Evolutionary conservation across 148 eudicot species (phyloP).

Genomic region (Limonium bicolor): DNA sequence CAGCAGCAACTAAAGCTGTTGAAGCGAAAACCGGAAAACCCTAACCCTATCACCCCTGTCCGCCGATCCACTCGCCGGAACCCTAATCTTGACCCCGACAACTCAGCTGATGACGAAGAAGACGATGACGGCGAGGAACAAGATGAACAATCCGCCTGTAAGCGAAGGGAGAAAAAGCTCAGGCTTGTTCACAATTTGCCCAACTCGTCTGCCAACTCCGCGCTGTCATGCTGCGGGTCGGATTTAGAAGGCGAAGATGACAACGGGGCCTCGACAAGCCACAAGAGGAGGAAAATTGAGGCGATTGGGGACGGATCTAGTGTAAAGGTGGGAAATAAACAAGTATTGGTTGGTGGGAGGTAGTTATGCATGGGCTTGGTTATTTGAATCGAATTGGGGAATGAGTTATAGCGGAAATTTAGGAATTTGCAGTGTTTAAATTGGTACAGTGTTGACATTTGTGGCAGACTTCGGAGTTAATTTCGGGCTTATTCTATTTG

Average conservation of each 20-base stretch:
- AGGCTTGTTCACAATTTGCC: constrained; percentile 14
- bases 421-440: neutral
- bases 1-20: neutral
- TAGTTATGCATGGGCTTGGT: neutral
- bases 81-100: constrained; percentile 16
- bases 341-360: constrained; percentile 10
- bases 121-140: constrained; percentile 6
- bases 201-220: constrained; percentile 9
- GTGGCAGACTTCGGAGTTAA: neutral
- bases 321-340: constrained; percentile 7
- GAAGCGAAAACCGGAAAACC: constrained; percentile 7
- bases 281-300: constrained; percentile 21
- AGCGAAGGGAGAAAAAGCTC: constrained; percentile 14
- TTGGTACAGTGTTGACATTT: constrained; percentile 4
- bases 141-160: constrained; percentile 5
- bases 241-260: constrained; percentile 11
- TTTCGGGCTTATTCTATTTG: constrained; percentile 1
- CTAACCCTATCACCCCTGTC: constrained; percentile 9
- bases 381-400: neutral
- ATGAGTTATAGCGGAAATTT: constrained; percentile 1
- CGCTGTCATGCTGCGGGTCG: constrained; percentile 9
- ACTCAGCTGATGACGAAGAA: constrained; percentile 7
- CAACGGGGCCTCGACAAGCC: neutral
- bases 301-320: constrained; percentile 27
- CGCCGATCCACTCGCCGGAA: constrained; percentile 39